A percentile compares a stretch with the other conserved stretches of the same genome.
Conservation (phyloP, 2,329 filamentous ascomycete species). For the Teratosphaeria destructans region DNA sequence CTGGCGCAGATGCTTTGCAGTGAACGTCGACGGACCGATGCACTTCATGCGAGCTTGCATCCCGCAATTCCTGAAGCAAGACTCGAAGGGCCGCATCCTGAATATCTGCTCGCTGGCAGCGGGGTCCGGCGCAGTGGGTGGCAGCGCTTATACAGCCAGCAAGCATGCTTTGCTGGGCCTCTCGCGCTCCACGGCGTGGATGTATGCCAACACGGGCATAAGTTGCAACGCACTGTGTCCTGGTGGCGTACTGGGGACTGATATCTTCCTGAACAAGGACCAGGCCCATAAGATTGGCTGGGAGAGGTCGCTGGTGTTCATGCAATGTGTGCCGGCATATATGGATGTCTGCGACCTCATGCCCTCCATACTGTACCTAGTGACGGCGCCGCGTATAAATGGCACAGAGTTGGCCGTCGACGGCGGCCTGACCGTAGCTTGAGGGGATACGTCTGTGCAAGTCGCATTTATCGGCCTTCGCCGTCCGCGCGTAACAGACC, state of each 20-base stretch:
- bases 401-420: background rate
- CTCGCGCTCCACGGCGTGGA: conserved; percentile 43
- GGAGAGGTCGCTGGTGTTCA: background rate
- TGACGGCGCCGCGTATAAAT: background rate
- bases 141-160: conserved; percentile 37
- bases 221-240: conserved; percentile 52
- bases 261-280: background rate
- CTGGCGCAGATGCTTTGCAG: conserved; percentile 32
- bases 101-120: conserved; percentile 38
- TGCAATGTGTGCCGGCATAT: background rate
- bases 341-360: background rate
- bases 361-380: background rate
- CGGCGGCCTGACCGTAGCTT: background rate
- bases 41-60: conserved; percentile 47
- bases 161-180: conserved; percentile 48
- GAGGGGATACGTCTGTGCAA: background rate
- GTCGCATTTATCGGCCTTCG: background rate
- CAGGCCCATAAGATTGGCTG: background rate
- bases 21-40: conserved; percentile 49
- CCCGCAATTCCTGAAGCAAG: conserved; percentile 41
- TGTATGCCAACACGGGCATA: conserved; percentile 42
- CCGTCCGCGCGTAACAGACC: background rate
- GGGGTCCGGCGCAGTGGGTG: background rate
- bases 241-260: background rate
- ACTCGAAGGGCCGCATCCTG: conserved; percentile 40